phyloP scores from a whole-genome alignment of 345 rosid species.

The Populus alba region DNA sequence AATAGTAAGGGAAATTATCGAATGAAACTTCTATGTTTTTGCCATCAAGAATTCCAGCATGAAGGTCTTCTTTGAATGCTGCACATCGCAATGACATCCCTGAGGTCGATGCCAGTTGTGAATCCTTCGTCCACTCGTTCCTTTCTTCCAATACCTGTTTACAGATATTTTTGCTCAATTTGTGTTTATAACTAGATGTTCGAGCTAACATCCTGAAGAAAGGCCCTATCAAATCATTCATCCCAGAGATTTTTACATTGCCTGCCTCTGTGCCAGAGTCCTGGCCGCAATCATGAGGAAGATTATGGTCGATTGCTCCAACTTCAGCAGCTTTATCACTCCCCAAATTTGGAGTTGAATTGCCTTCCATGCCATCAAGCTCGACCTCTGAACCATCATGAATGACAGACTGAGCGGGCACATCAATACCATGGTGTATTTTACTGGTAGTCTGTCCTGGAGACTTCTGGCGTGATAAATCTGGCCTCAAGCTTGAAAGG shows the following conservation, averaged over 20 bases:
- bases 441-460: slow-evolving; percentile 45
- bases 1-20: slow-evolving; percentile 77
- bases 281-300: slow-evolving; percentile 53
- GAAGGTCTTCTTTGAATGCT: slow-evolving; percentile 56
- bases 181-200: slow-evolving; percentile 55
- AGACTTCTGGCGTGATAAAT: slow-evolving; percentile 56
- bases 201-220: slow-evolving; percentile 57
- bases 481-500: slow-evolving; percentile 56
- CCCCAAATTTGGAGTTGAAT: slow-evolving; percentile 41
- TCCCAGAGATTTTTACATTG: slow-evolving; percentile 65
- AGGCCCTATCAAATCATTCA: slow-evolving; percentile 66
- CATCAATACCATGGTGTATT: slow-evolving; percentile 45
- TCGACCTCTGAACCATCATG: slow-evolving; percentile 51
- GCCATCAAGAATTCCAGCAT: slow-evolving; percentile 80
- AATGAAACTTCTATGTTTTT: slow-evolving; percentile 64
- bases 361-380: slow-evolving; percentile 56
- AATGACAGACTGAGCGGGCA: slow-evolving; percentile 49
- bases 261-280: slow-evolving; percentile 62
- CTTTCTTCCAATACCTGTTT: slow-evolving; percentile 77
- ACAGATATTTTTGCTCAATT: slow-evolving; percentile 64
- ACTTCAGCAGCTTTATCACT: slow-evolving; percentile 60
- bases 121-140: slow-evolving; percentile 61
- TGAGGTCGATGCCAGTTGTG: slow-evolving; percentile 57
- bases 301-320: slow-evolving; percentile 48
- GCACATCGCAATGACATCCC: slow-evolving; percentile 54